Evolutionary conservation across 306 rosid species (phyloP).

Genomic region (Dalbergia oliveri): DNA sequence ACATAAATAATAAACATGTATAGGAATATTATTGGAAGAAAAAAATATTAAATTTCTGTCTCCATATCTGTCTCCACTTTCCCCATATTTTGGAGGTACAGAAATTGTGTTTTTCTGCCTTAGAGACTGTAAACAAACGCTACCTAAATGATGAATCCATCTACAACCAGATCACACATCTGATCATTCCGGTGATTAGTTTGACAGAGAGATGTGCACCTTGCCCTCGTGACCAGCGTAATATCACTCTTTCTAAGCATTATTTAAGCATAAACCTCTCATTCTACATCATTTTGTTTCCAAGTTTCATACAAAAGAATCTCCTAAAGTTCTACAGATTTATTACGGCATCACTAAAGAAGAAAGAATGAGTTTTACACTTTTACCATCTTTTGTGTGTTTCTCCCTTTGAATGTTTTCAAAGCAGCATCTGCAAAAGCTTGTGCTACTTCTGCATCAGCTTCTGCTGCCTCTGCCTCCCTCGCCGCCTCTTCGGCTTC

Average conservation of each 20-base stretch:
- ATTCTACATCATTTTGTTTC: slow-evolving; percentile 4
- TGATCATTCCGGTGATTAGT: slow-evolving; percentile 30
- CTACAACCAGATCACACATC: slow-evolving; percentile 30
- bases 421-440: slow-evolving; percentile 84
- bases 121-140: too few species aligned
- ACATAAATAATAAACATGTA: too few species aligned
- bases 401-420: slow-evolving; percentile 73
- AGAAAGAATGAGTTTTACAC: slow-evolving; percentile 51
- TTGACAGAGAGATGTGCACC: slow-evolving; percentile 18
- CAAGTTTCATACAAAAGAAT: slow-evolving; percentile 24
- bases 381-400: slow-evolving; percentile 73
- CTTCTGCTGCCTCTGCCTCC: slow-evolving; percentile 97
- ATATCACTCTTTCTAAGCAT: slow-evolving; percentile 13
- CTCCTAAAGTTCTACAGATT: not conserved
- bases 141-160: slow-evolving; percentile 30
- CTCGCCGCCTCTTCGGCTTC: slow-evolving; percentile 92
- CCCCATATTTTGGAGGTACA: too few species aligned
- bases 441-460: slow-evolving; percentile 86
- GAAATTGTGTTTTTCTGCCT: too few species aligned
- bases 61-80: too few species aligned
- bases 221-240: slow-evolving; percentile 6
- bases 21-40: too few species aligned
- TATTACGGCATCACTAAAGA: slow-evolving; percentile 11
- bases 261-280: slow-evolving; percentile 6
- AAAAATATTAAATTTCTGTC: too few species aligned